Conservation (phyloP, 148 eudicot species). For the Chenopodium berlandieri region DNA sequence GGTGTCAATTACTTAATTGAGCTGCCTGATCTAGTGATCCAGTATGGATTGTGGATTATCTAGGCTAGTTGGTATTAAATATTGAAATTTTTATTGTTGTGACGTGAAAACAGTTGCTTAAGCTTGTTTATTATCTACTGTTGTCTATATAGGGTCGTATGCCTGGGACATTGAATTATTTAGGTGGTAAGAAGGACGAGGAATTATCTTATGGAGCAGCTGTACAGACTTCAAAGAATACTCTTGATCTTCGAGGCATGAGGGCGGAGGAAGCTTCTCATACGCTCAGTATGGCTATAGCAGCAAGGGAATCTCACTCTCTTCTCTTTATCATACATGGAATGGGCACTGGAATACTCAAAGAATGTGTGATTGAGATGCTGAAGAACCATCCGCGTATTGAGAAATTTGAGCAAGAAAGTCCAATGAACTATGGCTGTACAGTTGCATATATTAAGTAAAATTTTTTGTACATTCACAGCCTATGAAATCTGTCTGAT, state of each 20-base stretch:
- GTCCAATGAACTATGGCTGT: slow-evolving; percentile 89
- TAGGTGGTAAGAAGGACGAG: slow-evolving; percentile 31
- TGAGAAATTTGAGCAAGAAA: slow-evolving; percentile 85
- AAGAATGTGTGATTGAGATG: slow-evolving; percentile 58
- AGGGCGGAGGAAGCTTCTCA: slow-evolving; percentile 76
- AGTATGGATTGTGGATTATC: slow-evolving; percentile 9
- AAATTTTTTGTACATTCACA: slow-evolving; percentile 13
- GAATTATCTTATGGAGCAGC: slow-evolving; percentile 56
- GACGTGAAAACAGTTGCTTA: neutral
- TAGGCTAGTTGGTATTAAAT: neutral
- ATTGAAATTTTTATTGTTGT: slow-evolving; percentile 4
- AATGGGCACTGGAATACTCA: slow-evolving; percentile 83
- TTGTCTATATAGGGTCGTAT: slow-evolving; percentile 40
- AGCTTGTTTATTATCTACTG: neutral
- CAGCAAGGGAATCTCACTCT: slow-evolving; percentile 56
- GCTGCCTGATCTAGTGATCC: neutral
- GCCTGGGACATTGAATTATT: slow-evolving; percentile 33
- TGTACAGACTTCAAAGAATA: slow-evolving; percentile 77
- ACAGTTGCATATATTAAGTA: slow-evolving; percentile 86
- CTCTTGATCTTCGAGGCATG: slow-evolving; percentile 86
- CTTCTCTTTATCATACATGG: slow-evolving; percentile 76
- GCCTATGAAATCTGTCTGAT: neutral
- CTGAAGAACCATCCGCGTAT: slow-evolving; percentile 68
- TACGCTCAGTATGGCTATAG: slow-evolving; percentile 62
- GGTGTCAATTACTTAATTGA: neutral